Evolutionary conservation across 768 basidiomycete species (phyloP).

Genomic region (Hygrophorus russula): DNA sequence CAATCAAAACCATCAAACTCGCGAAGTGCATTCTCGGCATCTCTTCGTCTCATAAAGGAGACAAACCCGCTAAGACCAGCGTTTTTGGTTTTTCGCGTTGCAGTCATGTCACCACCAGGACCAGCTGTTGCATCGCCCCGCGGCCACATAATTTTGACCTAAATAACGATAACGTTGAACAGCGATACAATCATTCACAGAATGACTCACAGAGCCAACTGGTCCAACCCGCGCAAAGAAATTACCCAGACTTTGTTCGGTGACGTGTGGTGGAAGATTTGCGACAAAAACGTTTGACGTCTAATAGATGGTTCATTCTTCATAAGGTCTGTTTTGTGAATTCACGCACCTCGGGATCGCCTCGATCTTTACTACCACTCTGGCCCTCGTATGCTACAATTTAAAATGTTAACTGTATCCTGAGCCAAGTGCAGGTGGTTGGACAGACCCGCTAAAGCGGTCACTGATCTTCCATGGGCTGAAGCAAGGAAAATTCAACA

Average conservation of each 20-base stretch:
- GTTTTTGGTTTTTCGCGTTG: slow-evolving; percentile 57
- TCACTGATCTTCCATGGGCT: slow-evolving; percentile 70
- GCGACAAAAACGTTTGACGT: slow-evolving; percentile 96
- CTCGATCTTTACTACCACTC: slow-evolving; percentile 81
- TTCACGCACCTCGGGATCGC: slow-evolving; percentile 66
- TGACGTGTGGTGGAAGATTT: slow-evolving; percentile 80
- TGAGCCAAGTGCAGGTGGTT: background rate
- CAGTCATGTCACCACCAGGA: slow-evolving; percentile 68
- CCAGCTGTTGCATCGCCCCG: slow-evolving; percentile 60
- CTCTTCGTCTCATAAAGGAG: slow-evolving; percentile 87
- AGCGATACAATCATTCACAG: background rate
- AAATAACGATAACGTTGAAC: slow-evolving; percentile 1
- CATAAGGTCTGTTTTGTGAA: background rate
- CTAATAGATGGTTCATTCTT: slow-evolving; percentile 24
- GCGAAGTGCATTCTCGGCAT: slow-evolving; percentile 81
- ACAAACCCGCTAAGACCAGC: slow-evolving; percentile 91
- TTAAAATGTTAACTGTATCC: background rate
- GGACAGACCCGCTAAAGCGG: slow-evolving; percentile 71
- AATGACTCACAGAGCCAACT: slow-evolving; percentile 71
- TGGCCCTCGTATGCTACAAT: slow-evolving; percentile 74
- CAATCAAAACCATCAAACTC: slow-evolving; percentile 92
- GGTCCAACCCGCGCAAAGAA: slow-evolving; percentile 90
- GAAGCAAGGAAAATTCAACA: background rate
- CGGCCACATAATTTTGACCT: slow-evolving; percentile 99
- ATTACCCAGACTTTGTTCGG: slow-evolving; percentile 73